Evolutionary conservation across 495 filamentous ascomycete genomes (phyloP).

Genomic region (Aspergillus wentii): DNA sequence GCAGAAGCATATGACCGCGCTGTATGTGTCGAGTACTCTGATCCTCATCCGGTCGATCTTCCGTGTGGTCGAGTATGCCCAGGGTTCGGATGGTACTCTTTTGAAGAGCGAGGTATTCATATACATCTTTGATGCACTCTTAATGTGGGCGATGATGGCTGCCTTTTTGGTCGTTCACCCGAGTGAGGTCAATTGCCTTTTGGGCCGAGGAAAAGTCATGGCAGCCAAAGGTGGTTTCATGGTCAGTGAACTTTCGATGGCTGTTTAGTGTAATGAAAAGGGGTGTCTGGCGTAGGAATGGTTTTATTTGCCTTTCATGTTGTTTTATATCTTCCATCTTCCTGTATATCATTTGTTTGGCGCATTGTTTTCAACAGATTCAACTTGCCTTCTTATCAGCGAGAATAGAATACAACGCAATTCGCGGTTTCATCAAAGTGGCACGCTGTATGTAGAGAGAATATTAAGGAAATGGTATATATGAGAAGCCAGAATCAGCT

Average conservation of each 20-base stretch:
- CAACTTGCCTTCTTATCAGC: too few relatives aligned
- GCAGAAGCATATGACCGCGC: constrained; percentile 43
- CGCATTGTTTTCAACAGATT: too few relatives aligned
- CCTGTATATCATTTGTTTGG: too few relatives aligned
- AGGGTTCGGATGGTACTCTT: constrained; percentile 48
- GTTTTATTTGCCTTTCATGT: neutral
- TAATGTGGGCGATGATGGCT: constrained; percentile 52
- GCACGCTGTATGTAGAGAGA: too few relatives aligned
- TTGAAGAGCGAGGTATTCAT: constrained; percentile 54
- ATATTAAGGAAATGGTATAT: too few relatives aligned
- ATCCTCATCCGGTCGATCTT: constrained; percentile 61
- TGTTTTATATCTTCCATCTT: neutral
- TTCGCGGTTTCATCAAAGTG: too few relatives aligned
- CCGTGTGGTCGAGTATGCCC: constrained; percentile 56
- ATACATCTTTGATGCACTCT: constrained; percentile 56
- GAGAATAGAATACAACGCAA: too few relatives aligned
- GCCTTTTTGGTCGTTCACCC: constrained; percentile 40
- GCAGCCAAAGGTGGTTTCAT: constrained; percentile 17
- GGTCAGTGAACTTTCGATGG: constrained; percentile 3
- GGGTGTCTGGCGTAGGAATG: neutral
- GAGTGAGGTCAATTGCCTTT: constrained; percentile 21
- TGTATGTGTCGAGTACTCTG: constrained; percentile 48
- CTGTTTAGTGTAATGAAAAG: constrained; percentile 4
- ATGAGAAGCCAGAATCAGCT: too few relatives aligned
- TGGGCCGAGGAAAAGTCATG: constrained; percentile 14